These are phyloP conservation scores for Elongisporangium senticosum DNA, from an alignment of 352 stramenopile genomes.

Conservation along the genomic window DNA sequence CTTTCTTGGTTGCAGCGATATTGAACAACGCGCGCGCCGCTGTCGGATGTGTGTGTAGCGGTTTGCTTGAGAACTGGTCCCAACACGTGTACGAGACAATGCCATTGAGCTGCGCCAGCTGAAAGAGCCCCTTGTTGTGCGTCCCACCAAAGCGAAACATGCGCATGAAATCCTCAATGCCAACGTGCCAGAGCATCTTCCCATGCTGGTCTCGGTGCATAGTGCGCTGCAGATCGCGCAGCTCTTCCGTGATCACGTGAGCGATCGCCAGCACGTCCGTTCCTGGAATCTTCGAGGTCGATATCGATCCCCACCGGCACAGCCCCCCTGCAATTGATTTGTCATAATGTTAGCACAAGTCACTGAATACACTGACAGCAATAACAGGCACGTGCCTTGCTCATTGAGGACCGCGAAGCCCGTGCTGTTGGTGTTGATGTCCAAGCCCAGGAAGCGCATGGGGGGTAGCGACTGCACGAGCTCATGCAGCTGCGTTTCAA, in stretches of 20 bases:
- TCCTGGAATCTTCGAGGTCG: constrained; percentile 54
- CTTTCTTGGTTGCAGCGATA: constrained; percentile 24
- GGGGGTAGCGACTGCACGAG: constrained; percentile 23
- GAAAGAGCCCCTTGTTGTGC: constrained; percentile 83
- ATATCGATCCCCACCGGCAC: constrained; percentile 50
- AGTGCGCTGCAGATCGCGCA: constrained; percentile 23
- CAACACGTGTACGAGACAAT: constrained; percentile 78
- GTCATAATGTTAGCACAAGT: not conserved
- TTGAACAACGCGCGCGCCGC: constrained; percentile 61
- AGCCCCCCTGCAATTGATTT: constrained; percentile 15
- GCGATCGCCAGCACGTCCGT: constrained; percentile 63
- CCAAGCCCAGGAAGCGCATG: constrained; percentile 64
- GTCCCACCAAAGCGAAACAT: constrained; percentile 72
- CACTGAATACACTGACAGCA: not conserved
- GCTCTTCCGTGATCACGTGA: constrained; percentile 34
- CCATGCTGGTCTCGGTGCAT: constrained; percentile 8
- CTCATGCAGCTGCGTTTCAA: constrained; percentile 9
- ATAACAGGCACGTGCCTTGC: constrained; percentile 7
- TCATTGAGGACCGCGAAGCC: constrained; percentile 66
- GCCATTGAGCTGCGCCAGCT: constrained; percentile 82
- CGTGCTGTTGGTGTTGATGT: constrained; percentile 85
- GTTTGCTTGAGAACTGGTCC: constrained; percentile 46
- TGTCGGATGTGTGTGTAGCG: constrained; percentile 69
- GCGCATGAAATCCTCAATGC: constrained; percentile 84
- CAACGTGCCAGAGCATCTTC: constrained; percentile 46